These are phyloP conservation scores for Corynascus novoguineensis DNA, from an alignment of 495 filamentous ascomycete genomes.

Conservation along the genomic window DNA sequence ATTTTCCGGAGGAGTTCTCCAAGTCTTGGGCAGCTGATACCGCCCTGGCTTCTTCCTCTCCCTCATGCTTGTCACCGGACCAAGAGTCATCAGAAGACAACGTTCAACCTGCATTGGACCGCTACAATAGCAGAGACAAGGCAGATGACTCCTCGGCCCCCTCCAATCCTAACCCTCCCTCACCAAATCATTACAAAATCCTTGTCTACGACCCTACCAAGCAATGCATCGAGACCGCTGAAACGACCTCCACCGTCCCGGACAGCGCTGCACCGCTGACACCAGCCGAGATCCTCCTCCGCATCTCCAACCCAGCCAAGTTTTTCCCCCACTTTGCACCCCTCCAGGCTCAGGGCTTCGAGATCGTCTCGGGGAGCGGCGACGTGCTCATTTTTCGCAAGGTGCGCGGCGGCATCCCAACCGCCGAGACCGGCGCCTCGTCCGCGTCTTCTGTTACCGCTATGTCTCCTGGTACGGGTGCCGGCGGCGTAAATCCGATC, in stretches of 20 bases:
- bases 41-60: constrained; percentile 9
- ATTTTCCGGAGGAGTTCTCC: constrained; percentile 45
- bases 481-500: constrained; percentile 46
- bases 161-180: background rate
- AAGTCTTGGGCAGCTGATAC: constrained; percentile 28
- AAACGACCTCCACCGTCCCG: constrained; percentile 55
- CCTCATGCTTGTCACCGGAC: constrained; percentile 21
- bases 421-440: no score
- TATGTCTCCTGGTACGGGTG: background rate
- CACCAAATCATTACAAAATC: constrained; percentile 58
- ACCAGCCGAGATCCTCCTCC: constrained; percentile 58
- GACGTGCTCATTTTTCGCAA: constrained; percentile 72
- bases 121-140: constrained; percentile 10
- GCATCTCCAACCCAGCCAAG: constrained; percentile 62
- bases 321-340: constrained; percentile 64
- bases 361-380: constrained; percentile 63
- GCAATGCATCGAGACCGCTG: constrained; percentile 53
- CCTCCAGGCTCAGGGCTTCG: constrained; percentile 63
- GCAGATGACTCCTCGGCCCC: background rate
- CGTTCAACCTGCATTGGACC: constrained; percentile 37
- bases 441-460: background rate
- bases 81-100: constrained; percentile 13
- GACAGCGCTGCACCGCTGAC: constrained; percentile 42
- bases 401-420: constrained; percentile 37
- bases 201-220: constrained; percentile 66